Base-by-base conservation (phyloP, 345 rosid genomes). In the Populus ilicifolia region DNA sequence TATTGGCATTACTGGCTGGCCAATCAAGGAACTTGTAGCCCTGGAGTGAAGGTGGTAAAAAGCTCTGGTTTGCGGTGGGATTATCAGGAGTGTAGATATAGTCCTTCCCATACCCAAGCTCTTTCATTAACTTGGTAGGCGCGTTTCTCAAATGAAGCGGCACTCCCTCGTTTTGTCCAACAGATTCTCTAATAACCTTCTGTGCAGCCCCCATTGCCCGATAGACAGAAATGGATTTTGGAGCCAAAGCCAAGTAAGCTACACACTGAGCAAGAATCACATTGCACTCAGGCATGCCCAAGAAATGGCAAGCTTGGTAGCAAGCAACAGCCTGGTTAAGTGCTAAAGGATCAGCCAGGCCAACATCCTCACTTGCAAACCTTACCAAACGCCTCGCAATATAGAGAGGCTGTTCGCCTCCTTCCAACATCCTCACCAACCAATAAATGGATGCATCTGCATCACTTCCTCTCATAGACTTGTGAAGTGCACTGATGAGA, bases 351-450 rank as follows among this genome's bases (percentile, higher is more conserved):
- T 93, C 95, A 2, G 92, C 98, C 78, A 92, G 83, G 1, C 95
- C 97, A 54, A 93, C 85, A 88, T 92, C 98, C 81, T 93, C 97
- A 67, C 93, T 89, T 4, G 98, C 97, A 85, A 93, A 93, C 80
- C 97, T 86, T 78, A 90, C 83, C 80, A 93, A 83, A 27, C 98
- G 83, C 83, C 97, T 84, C 0, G 93, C 94, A 50, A 93, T 92
- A 87, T 93, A 93, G 41, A 90, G 97, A 12, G 98, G 98, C 78
- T 89, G 88, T 75, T 93, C 95, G 0, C 98, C 97, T 62, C 90
- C 98, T 72, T 91, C 95, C 16, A 93, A 78, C 98, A 93, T 93
- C 70, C 98, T 84, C 2, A 86, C 92, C 77, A 93, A 63, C 98
- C 97, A 93, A 82, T 92, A 93, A 36, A 93, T 85, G 13, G 98